A percentile compares a stretch with the other conserved stretches of the same genome.
phyloP scores from a whole-genome alignment of 2,329 filamentous ascomycete species.

The Trichoderma sp. region DNA sequence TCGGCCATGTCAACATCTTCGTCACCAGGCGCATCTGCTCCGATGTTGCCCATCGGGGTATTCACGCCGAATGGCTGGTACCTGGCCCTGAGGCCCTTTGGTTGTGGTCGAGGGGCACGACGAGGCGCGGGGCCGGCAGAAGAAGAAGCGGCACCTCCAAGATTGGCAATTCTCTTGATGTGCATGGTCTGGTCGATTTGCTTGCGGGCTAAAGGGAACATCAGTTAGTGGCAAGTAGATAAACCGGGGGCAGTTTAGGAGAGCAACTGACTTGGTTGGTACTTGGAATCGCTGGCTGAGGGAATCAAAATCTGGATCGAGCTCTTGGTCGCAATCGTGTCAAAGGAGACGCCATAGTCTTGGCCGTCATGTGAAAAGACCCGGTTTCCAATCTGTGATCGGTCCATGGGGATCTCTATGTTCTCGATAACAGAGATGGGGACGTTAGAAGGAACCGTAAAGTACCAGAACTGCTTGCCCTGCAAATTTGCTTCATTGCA shows the following conservation, averaged over 20 bases:
- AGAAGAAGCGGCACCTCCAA: conserved; percentile 45
- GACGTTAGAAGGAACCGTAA: conserved; percentile 69
- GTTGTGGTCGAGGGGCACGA: conserved; percentile 62
- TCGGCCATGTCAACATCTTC: conserved; percentile 50
- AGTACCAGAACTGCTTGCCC: conserved; percentile 80
- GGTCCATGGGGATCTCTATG: conserved; percentile 61
- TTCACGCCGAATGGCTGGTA: conserved; percentile 65
- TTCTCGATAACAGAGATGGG: conserved; percentile 68
- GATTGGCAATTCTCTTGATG: conserved; percentile 62
- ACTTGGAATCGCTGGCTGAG: conserved; percentile 54
- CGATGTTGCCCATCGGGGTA: conserved; percentile 40
- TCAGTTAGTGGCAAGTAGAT: conserved; percentile 17
- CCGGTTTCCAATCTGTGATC: conserved; percentile 52
- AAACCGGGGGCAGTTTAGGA: neutral
- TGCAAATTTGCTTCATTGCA: conserved; percentile 61
- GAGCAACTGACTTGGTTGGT: conserved; percentile 52
- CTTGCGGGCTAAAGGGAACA: conserved; percentile 33
- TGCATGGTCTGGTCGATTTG: conserved; percentile 62
- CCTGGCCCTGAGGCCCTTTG: conserved; percentile 65
- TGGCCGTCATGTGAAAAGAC: conserved; percentile 65
- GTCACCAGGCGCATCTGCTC: conserved; percentile 44
- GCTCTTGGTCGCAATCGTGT: conserved; percentile 50
- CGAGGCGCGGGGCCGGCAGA: conserved; percentile 47
- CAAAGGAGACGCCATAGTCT: conserved; percentile 61
- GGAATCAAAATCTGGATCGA: conserved; percentile 64